Evolutionary conservation across 106 monocot genomes (phyloP), one percentile per base, ranked within the genome.

Genomic region (Alisma plantagoaquatica): DNA sequence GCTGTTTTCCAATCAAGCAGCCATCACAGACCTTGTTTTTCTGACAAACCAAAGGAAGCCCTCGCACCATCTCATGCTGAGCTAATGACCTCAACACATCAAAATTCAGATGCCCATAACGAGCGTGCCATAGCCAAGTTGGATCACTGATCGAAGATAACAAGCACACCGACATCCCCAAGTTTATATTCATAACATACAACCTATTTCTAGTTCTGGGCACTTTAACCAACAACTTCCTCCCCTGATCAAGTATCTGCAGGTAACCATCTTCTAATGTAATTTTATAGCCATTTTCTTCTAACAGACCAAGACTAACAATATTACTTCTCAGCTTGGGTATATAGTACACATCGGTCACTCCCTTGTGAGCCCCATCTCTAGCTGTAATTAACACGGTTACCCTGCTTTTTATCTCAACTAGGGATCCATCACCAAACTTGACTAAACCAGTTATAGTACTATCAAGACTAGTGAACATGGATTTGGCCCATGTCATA

Each of bases 1-100:
- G 43, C 10, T 60, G 59, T 26, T 60, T 46, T 45, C 44, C 43
- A 16, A 60, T 35, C 22, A 46, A 41, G 46, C 59, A 60, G 15
- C 45, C 59, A 28, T 60, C 44, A 31, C 60, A 60, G n/a, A 60
- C 6, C 12, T 28, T 27, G 0, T 27, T 20, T 4, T 2, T 18
- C 16, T 60, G 42, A 15, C 33, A 12, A 11, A 56, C 27, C 23
- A 23, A 3, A 14, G 57, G 57, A 6, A 57, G 14, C 1, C 24
- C 57, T 23, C 23, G 10, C 24, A 57, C 42, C 57, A 57, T 57
- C 17, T 26, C 23, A 9, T 23, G 15, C 24, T 43, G 4, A 17
- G 15, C 23, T 21, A 33, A 11, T 5, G 20, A 14, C 20, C 20
- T 25, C 18, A 56, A 27, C 3, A 33, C 31, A 6, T 30, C 5